Conservation (phyloP, 805 yeast species). For the Yarrowia sp. region DNA sequence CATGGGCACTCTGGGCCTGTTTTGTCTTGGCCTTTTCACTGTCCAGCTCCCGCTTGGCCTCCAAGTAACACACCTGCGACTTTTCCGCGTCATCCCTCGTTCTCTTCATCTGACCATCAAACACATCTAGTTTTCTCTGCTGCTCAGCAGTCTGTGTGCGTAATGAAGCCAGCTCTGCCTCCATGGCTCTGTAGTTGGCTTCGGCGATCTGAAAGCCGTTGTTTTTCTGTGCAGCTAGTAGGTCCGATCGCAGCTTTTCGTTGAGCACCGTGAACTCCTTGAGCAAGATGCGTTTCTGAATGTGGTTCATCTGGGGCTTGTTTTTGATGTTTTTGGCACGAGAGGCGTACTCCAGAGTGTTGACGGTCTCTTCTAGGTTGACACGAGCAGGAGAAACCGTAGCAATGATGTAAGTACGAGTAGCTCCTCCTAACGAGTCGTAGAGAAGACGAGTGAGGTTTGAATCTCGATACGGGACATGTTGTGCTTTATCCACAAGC, state of each 20-base stretch:
- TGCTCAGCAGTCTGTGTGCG: constrained; percentile 60
- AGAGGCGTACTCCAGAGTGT: constrained; percentile 86
- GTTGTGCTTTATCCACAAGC: constrained; percentile 66
- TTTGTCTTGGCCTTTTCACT: constrained; percentile 10
- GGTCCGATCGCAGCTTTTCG: constrained; percentile 64
- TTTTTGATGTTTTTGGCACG: constrained; percentile 83
- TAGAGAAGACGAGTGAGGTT: constrained; percentile 79
- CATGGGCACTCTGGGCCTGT: constrained; percentile 27
- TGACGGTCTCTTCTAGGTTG: constrained; percentile 80
- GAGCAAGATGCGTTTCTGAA: constrained; percentile 61
- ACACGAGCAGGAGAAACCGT: constrained; percentile 83
- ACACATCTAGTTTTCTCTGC: constrained; percentile 55
- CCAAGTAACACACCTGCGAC: constrained; percentile 39
- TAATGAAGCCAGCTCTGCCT: constrained; percentile 59
- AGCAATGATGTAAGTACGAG: constrained; percentile 86
- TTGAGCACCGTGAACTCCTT: constrained; percentile 62
- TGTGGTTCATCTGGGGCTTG: constrained; percentile 62
- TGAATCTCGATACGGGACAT: constrained; percentile 87
- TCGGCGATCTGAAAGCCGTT: constrained; percentile 71
- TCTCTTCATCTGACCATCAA: constrained; percentile 57
- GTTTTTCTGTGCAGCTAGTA: constrained; percentile 66
- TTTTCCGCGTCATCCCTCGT: constrained; percentile 49
- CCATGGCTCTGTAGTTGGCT: constrained; percentile 55
- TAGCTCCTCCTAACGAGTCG: constrained; percentile 86
- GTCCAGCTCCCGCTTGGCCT: constrained; percentile 28